Percentiles rank a stretch among this genome's conserved stretches.
phyloP scores from a whole-genome alignment of 768 basidiomycete genomes.

The Clavulina sp. region DNA sequence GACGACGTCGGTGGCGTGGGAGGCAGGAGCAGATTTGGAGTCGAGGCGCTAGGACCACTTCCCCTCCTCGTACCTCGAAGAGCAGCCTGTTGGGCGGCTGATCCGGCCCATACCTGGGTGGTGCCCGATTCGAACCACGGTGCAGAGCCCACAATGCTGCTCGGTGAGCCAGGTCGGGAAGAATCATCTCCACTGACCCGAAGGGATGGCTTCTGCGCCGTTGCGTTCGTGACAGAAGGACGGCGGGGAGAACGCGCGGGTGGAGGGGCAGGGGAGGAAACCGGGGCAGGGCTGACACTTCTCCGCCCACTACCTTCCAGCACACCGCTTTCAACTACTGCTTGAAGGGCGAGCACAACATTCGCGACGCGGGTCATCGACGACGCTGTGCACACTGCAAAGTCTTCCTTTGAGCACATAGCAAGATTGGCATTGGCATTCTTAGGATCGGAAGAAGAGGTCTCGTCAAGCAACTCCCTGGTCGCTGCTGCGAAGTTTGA shows the following conservation, averaged over 20 bases:
- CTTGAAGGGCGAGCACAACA: conserved; percentile 55
- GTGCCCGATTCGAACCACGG: no score
- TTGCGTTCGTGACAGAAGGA: neutral
- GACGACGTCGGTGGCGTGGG: no score
- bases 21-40: no score
- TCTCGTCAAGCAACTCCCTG: conserved; percentile 30
- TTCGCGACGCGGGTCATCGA: conserved; percentile 52
- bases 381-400: conserved; percentile 23
- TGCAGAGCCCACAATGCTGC: no score
- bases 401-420: conserved; percentile 33
- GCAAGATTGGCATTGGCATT: no score
- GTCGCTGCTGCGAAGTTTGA: conserved; percentile 66
- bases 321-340: conserved; percentile 18
- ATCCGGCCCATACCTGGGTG: no score
- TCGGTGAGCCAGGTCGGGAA: no score
- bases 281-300: conserved; percentile 28
- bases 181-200: no score
- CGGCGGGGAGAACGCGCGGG: neutral
- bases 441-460: neutral
- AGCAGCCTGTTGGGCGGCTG: no score
- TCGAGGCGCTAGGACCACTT: no score
- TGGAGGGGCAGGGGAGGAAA: conserved; percentile 12
- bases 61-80: no score
- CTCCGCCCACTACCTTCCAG: neutral
- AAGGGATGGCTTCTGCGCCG: neutral